Evolutionary conservation across 2,329 filamentous ascomycete species (phyloP), one percentile per base, ranked within the genome.

Genomic region (Waltergamsia citrina): DNA sequence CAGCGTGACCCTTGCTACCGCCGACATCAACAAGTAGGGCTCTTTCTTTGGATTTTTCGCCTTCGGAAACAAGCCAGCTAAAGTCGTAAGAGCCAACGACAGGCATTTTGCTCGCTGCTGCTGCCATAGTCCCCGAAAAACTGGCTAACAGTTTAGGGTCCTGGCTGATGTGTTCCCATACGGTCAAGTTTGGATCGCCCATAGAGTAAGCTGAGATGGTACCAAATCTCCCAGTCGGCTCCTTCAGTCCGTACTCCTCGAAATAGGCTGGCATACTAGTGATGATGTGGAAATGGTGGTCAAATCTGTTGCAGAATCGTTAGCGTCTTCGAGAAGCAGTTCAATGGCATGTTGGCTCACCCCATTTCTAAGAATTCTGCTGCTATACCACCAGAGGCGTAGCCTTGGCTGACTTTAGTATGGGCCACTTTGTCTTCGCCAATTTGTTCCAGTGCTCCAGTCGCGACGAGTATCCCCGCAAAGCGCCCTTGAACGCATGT

Each of bases 11-110:
- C 28, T 45, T 49, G 5, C 54, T 46, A 21, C 52, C 54, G 16
- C 55, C 55, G 14, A 59, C 48, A 35, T 59, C 52, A 5, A 59
- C 52, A 15, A 59, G 36, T 6, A 55, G 30, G 0, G 38, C 24
- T 5, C 52, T 39, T 2, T 43, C 35, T 3, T 25, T 7, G 4
- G 33, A 10, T 7, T 39, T 35, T 7, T 16, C n/a, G 0, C 38
- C 32, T 6, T 38, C 33, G 0, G 36, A 29, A 2, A 41, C 42
- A 6, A 50, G 41, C 54, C 53, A 58, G 18, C 39, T 34, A 27
- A 54, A 51, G 32, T 56, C 47, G 34, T 59, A 60, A 9, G 40
- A 33, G 3, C 49, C 50, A 2, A 43, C 41, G 7, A 46, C 35
- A 6, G 47, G 50, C 29, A 49, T 45, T 7, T 36, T 34, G 1